Evolutionary conservation across 768 basidiomycete genomes (phyloP).

Genomic region (Melanogaster broomeanus): DNA sequence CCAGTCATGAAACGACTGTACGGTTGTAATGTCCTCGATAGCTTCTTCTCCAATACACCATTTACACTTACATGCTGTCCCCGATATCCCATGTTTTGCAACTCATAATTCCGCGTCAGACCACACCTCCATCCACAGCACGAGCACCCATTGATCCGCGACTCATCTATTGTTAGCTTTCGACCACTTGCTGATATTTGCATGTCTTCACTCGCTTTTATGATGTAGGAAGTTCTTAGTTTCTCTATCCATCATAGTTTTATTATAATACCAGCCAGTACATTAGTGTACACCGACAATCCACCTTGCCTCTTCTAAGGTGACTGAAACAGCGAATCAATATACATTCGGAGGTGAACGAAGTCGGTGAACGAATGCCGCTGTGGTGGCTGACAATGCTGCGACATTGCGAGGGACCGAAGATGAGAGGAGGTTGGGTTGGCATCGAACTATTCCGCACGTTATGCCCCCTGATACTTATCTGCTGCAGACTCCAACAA

Average conservation of each 20-base stretch:
- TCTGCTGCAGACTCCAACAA: too few species aligned
- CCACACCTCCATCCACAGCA: neutral
- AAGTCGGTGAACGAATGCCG: too few species aligned
- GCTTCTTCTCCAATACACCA: neutral
- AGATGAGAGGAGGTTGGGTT: too few species aligned
- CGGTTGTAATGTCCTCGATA: neutral
- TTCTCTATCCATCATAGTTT: neutral
- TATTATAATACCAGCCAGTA: neutral
- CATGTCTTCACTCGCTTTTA: neutral
- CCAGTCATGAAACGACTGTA: conserved; percentile 1
- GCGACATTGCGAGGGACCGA: too few species aligned
- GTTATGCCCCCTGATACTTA: too few species aligned
- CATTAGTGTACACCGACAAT: neutral
- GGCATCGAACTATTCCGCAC: too few species aligned
- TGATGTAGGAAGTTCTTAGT: neutral
- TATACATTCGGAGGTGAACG: too few species aligned
- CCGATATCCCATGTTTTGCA: neutral
- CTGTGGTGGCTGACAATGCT: too few species aligned
- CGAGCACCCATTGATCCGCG: neutral
- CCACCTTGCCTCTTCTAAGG: too few species aligned
- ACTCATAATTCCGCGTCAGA: neutral
- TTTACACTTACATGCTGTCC: neutral
- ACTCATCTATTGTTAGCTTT: neutral
- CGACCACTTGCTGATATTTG: neutral
- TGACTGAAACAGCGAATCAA: too few species aligned